Evolutionary conservation across 176 grass and related monocot genomes (phyloP).

Genomic region (Elymus sibiricus): DNA sequence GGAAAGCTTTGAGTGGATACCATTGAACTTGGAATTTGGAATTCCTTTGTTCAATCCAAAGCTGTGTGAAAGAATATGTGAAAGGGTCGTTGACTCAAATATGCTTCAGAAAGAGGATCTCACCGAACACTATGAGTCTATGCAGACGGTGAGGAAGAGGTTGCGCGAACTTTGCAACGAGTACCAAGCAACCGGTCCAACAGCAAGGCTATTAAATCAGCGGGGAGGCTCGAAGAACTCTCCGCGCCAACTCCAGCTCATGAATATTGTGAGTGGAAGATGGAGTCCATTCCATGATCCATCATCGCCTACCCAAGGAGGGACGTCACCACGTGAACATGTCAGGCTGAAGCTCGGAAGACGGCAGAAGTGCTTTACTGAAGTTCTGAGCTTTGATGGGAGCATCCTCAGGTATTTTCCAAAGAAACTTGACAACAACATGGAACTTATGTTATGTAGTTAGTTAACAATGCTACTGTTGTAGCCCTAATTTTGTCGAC

Average conservation of each 20-base stretch:
- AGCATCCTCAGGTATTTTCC: slow-evolving; percentile 75
- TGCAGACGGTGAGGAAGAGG: slow-evolving; percentile 77
- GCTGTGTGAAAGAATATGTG: slow-evolving; percentile 78
- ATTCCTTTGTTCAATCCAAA: slow-evolving; percentile 89
- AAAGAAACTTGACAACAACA: neutral
- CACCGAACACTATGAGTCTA: slow-evolving; percentile 60
- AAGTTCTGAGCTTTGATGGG: slow-evolving; percentile 93
- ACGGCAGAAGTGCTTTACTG: slow-evolving; percentile 57
- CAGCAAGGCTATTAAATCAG: slow-evolving; percentile 69
- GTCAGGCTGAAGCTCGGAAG: slow-evolving; percentile 55
- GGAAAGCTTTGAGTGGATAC: slow-evolving; percentile 69
- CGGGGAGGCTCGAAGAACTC: slow-evolving; percentile 47
- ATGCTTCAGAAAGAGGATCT: slow-evolving; percentile 73
- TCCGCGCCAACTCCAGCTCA: slow-evolving; percentile 56
- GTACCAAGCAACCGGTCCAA: slow-evolving; percentile 84
- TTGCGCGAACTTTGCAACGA: slow-evolving; percentile 73
- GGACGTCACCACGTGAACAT: slow-evolving; percentile 31
- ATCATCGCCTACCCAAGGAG: slow-evolving; percentile 32
- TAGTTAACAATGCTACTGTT: neutral
- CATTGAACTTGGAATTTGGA: slow-evolving; percentile 86
- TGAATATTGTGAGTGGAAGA: slow-evolving; percentile 71
- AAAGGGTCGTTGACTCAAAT: slow-evolving; percentile 56
- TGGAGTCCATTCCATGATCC: slow-evolving; percentile 71
- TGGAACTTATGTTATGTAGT: neutral
- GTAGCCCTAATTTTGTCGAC: neutral